Conservation (phyloP, 1,284 basidiomycete species). For the Melampsora larici-populina region DNA sequence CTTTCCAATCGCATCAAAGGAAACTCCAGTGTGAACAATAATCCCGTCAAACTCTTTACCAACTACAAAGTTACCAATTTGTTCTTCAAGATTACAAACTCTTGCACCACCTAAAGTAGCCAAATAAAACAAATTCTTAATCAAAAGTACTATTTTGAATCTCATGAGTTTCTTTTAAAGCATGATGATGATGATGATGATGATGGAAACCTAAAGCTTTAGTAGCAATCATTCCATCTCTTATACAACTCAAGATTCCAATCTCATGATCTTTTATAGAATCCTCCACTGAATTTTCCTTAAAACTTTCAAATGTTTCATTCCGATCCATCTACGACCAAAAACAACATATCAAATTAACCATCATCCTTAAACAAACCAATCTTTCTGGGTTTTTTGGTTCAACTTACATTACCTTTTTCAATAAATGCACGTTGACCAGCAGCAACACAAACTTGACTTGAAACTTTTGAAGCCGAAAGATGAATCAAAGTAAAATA, state of each 20-base stretch:
- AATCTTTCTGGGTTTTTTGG: too few relatives aligned
- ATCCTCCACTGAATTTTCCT: conserved; percentile 17
- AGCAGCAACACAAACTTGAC: conserved; percentile 66
- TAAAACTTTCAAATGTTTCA: too few relatives aligned
- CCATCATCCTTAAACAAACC: too few relatives aligned
- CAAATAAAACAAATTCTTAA: conserved; percentile 77
- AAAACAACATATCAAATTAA: too few relatives aligned
- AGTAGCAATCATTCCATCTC: conserved; percentile 75
- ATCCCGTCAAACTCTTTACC: conserved; percentile 92
- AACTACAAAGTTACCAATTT: conserved; percentile 70
- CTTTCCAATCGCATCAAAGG: conserved; percentile 45
- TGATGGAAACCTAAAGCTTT: conserved; percentile 63
- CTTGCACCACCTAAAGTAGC: conserved; percentile 88
- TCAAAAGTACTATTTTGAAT: conserved; percentile 66
- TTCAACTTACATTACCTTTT: conserved; percentile 89
- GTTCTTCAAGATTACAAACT: conserved; percentile 69
- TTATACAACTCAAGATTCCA: conserved; percentile 77
- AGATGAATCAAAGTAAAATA: conserved; percentile 84
- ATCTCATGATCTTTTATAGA: conserved; percentile 60
- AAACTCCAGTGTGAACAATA: conserved; percentile 63
- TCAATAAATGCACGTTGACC: conserved; percentile 86
- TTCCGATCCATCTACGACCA: too few relatives aligned
- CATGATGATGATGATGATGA: too few relatives aligned
- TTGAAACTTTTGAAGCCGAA: conserved; percentile 74
- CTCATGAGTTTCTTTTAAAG: too few relatives aligned